phyloP scores from a whole-genome alignment of 2,329 filamentous ascomycete genomes.

The Intubia oerlemansii region DNA sequence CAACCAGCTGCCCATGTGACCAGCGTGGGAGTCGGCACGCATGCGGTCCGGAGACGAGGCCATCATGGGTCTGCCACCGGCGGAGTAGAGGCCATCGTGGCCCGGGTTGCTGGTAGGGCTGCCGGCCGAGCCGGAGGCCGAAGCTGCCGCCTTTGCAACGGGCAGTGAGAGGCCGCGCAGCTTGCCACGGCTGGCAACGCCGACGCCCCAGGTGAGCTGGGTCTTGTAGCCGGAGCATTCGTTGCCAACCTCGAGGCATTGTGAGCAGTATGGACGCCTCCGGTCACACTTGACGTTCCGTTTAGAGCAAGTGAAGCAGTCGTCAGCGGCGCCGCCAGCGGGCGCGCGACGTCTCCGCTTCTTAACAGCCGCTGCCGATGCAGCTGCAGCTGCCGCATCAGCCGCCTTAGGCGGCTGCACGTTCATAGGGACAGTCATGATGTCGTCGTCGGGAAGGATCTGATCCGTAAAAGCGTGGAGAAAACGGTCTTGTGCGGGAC shows the following conservation, averaged over 20 bases:
- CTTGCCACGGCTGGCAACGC: conserved; percentile 88
- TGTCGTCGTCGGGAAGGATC: no score
- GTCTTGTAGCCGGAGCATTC: conserved; percentile 96
- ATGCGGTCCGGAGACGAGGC: conserved; percentile 14
- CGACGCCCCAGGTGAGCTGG: conserved; percentile 88
- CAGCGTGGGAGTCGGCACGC: conserved; percentile 21
- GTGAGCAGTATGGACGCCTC: conserved; percentile 81
- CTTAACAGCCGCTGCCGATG: conserved; percentile 19
- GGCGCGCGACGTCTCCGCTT: conserved; percentile 77
- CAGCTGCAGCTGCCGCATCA: conserved; percentile 10
- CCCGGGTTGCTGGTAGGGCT: background rate
- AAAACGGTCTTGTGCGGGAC: no score
- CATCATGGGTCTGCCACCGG: no score
- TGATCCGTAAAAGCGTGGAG: no score
- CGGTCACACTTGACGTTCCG: conserved; percentile 73
- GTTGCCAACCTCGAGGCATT: conserved; percentile 76
- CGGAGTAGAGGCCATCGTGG: no score
- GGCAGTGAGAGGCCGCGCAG: conserved; percentile 68
- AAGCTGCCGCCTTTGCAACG: conserved; percentile 38
- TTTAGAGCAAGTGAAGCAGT: conserved; percentile 87
- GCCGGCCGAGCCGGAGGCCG: no score
- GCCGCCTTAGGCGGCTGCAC: conserved; percentile 23
- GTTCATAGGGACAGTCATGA: conserved; percentile 27
- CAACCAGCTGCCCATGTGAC: conserved; percentile 17
- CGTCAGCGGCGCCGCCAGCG: conserved; percentile 72